Base-by-base conservation (phyloP, 73 alveolate genomes). In the Paraurostyla sp. region DNA sequence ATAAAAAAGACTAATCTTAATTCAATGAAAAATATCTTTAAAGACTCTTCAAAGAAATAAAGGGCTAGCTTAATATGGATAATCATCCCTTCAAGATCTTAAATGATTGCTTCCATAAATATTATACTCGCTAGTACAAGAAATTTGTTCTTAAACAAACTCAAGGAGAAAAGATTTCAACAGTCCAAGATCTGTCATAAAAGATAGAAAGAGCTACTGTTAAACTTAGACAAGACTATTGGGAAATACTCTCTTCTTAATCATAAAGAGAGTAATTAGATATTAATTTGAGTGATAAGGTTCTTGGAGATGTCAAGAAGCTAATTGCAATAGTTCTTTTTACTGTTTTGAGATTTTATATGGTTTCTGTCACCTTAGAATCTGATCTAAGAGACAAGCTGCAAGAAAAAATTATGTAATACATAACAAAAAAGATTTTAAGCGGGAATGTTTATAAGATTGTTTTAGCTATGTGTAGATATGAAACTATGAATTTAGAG, bases 251-350 rank as follows among this genome's bases (percentile, higher is more conserved):
- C 1, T 65, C 82, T 16, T 65, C 82, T 2, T 56, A 65, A 2
- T 65, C 82, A 2, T 22, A 65, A 22, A 65, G 25, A 65, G 82
- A 73, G 7, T 27, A 40, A 48, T 15, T 48, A 48, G 89, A 78
- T 36, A 35, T 78, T 4, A 50, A 54, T 50, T 45, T 78, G 3
- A 29, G 65, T 20, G 89, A 78, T 78, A 51, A 78, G 32, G 68
- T 78, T 27, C 41, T 78, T 1, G 89, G 89, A 2, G 89, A 78
- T 36, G 89, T 78, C 76, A 78, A 78, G 60, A 50, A 54, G 13
- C 33, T 51, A 23, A 78, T 78, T 23, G 89, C 89, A 29, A 40
- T 78, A 13, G 20, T 33, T 16, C 62, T 78, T 0, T 78, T 78
- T 54, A 59, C 78, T 29, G 45, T 54, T 51, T 11, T 78, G 33